These are phyloP conservation scores for Alopecurus myosuroides DNA, from an alignment of 176 grass and related monocot genomes.

Conservation along the genomic window DNA sequence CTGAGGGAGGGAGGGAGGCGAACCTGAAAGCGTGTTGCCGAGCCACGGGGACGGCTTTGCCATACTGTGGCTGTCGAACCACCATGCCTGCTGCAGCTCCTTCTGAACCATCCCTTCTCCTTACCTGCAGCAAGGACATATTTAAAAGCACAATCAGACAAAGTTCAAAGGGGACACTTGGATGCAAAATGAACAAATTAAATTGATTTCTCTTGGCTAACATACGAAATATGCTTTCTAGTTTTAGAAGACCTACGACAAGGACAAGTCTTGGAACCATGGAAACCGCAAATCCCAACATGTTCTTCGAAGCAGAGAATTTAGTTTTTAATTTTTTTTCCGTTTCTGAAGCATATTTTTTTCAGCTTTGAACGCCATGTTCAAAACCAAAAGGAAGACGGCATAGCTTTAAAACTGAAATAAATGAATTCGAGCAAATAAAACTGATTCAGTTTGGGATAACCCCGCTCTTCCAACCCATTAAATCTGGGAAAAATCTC, in stretches of 20 bases:
- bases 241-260: not conserved
- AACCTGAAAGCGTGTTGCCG: conserved; percentile 56
- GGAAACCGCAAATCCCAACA: not conserved
- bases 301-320: not conserved
- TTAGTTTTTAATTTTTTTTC: not conserved
- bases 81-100: conserved; percentile 68
- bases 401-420: too few relatives aligned
- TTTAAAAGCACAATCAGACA: not conserved
- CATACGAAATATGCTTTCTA: not conserved
- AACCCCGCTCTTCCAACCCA: not conserved
- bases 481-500: not conserved
- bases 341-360: not conserved
- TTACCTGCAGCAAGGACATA: conserved; percentile 14
- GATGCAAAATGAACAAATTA: not conserved
- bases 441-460: not conserved
- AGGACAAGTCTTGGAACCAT: not conserved
- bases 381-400: not conserved
- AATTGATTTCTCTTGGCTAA: not conserved
- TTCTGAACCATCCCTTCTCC: conserved; percentile 40
- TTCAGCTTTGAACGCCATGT: not conserved
- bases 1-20: not conserved
- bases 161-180: not conserved
- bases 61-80: conserved; percentile 60
- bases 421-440: not conserved
- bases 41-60: conserved; percentile 60